These are phyloP conservation scores for Solanum appendiculatum DNA, from an alignment of 257 asterid species.

Conservation along the genomic window DNA sequence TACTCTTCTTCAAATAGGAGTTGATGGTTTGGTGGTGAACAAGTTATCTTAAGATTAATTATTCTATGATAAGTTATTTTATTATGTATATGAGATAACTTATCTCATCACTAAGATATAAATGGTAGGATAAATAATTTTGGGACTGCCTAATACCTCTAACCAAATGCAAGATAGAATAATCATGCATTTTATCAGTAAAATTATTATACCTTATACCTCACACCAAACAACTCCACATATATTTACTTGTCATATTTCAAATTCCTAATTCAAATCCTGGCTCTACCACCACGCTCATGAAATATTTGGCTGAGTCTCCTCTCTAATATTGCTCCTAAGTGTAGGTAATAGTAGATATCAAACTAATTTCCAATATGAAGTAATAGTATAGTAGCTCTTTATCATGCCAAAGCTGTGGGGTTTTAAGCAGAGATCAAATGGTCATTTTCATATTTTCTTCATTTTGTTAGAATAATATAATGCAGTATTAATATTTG, in stretches of 20 bases:
- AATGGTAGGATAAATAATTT: no score
- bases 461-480: neutral
- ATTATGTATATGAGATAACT: no score
- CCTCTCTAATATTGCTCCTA: neutral
- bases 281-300: fast-evolving
- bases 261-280: neutral
- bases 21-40: neutral
- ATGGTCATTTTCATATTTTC: neutral
- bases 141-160: no score
- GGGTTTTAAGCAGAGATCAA: constrained; percentile 1
- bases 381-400: neutral
- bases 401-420: neutral
- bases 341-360: neutral
- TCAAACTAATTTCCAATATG: neutral
- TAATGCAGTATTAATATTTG: neutral
- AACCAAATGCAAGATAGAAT: no score
- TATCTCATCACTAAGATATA: no score
- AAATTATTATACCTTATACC: no score
- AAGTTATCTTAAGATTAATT: no score
- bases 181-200: no score
- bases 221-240: no score
- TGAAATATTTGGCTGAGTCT: neutral
- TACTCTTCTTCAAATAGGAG: neutral
- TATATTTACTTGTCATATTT: no score
- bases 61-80: no score